Evolutionary conservation across 1,139 yeast species (phyloP), one percentile per base, ranked within the genome.

Genomic region (Blastobotrys capitulatus): DNA sequence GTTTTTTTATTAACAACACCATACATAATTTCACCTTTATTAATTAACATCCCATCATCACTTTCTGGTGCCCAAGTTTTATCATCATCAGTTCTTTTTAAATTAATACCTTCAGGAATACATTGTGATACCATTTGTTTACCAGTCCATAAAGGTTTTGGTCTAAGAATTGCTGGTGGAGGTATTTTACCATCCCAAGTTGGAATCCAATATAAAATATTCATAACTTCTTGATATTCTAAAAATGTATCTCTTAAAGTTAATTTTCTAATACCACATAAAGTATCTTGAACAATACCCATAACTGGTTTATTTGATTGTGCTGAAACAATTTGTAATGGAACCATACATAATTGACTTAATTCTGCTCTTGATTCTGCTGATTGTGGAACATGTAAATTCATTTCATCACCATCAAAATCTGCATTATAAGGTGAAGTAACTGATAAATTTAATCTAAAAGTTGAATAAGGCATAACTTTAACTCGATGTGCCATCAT

Each of bases 341-440:
- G 98, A 39, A 92, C 99, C 25, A 97, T 96, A 73, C 97, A 89
- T 62, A 92, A 80, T 66, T 92, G 95, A 37, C 90, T 84, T 57
- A 92, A 75, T 70, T 94, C 99, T 2, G 98, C 96, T 66, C 97
- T 79, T 0, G 98, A 92, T 71, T 94, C 99, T 57, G 90, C 97
- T 7, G 96, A 87, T 69, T 94, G 99, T 6, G 99, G 99, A 58
- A 94, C 99, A 66, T 94, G 99, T 73, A 94, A 84, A 72, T 94
- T 94, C 99, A 94, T 94, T 73, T 94, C 98, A 71, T 94, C 99
- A 76, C 99, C 99, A 74, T 94, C 99, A 77, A 94, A 94, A 85
- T 94, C 99, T 46, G 99, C 99, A 72, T 94, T 94, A 72, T 94
- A 94, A 25, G 99, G 99, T 15, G 97, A 88, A 0, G 98, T 92